Evolutionary conservation across 129 eudicot genomes (phyloP), one percentile per base, ranked within the genome.

Genomic region (Calendula officinalis): DNA sequence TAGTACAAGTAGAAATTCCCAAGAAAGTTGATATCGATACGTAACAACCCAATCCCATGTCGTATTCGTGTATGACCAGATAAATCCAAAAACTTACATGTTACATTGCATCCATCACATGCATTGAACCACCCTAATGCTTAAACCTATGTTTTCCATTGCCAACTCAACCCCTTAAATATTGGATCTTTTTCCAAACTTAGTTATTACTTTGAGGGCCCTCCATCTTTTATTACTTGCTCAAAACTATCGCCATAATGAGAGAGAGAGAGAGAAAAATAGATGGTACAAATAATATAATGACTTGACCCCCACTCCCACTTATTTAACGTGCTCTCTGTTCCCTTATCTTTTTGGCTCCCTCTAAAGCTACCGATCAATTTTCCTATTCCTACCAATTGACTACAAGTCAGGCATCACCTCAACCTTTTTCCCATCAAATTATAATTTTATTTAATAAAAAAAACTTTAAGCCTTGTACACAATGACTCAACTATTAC

Each of bases 301-400:
- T 40, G 52, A 39, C 13, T 22, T 22, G 30, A 22, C 30, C 30
- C 30, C 30, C 30, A 22, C 30, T 17, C 50, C 51, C 60, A 68
- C 64, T 44, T 56, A 68, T 43, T 56, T 56, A 56, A 43, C 45
- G 74, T 68, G 74, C 65, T 7, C 57, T 56, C 36, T 68, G 57
- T 34, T 45, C 53, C 39, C 52, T 14, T 5, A 7, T 15, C 35
- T 39, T 40, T 39, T 16, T 16, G n/a, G n/a, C n/a, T n/a, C n/a
- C n/a, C n/a, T n/a, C n/a, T n/a, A n/a, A n/a, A n/a, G n/a, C n/a
- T n/a, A n/a, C n/a, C n/a, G n/a, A n/a, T n/a, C n/a, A n/a, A n/a
- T n/a, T n/a, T n/a, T n/a, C n/a, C n/a, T n/a, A n/a, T n/a, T n/a
- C n/a, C n/a, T n/a, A n/a, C n/a, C n/a, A n/a, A n/a, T n/a, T n/a